phyloP scores from a whole-genome alignment of 2,329 filamentous ascomycete species.

The Emergomyces africanus region DNA sequence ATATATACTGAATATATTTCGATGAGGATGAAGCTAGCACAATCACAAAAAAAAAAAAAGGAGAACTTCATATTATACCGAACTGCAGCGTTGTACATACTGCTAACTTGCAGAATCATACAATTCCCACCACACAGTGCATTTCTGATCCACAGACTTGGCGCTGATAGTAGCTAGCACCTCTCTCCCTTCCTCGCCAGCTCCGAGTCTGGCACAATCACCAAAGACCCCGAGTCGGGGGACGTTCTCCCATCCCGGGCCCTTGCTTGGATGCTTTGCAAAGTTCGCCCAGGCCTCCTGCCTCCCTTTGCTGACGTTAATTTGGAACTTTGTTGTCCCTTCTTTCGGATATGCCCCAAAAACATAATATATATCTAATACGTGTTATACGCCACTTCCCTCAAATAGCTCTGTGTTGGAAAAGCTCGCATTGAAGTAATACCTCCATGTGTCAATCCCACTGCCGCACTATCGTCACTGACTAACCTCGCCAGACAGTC shows the following conservation, averaged over 20 bases:
- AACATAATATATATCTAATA: conserved; percentile 20
- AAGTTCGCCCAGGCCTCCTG: conserved; percentile 18
- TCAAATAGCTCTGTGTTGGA: conserved; percentile 13
- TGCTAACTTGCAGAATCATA: not conserved
- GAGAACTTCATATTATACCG: not conserved
- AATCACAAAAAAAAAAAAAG: not conserved
- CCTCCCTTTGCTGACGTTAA: conserved; percentile 13
- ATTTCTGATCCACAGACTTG: not conserved
- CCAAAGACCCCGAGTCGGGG: conserved; percentile 11
- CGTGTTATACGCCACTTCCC: conserved; percentile 21
- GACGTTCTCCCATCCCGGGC: conserved; percentile 14
- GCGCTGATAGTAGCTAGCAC: conserved; percentile 4
- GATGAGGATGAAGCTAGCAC: not conserved
- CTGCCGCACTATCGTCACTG: conserved; percentile 9
- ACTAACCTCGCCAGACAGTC: conserved; percentile 11
- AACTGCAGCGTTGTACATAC: not conserved
- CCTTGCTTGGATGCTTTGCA: conserved; percentile 14
- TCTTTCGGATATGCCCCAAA: conserved; percentile 17
- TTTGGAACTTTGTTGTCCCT: conserved; percentile 12
- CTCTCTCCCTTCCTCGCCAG: conserved; percentile 5
- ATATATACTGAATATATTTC: not conserved
- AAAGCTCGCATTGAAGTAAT: conserved; percentile 20
- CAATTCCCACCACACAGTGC: not conserved
- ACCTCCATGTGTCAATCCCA: conserved; percentile 17
- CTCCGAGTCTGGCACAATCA: conserved; percentile 7